Percentiles rank a stretch among this genome's conserved stretches.
Evolutionary conservation across 306 rosid species (phyloP).

Genomic region (Dalbergia cochinchinensis): DNA sequence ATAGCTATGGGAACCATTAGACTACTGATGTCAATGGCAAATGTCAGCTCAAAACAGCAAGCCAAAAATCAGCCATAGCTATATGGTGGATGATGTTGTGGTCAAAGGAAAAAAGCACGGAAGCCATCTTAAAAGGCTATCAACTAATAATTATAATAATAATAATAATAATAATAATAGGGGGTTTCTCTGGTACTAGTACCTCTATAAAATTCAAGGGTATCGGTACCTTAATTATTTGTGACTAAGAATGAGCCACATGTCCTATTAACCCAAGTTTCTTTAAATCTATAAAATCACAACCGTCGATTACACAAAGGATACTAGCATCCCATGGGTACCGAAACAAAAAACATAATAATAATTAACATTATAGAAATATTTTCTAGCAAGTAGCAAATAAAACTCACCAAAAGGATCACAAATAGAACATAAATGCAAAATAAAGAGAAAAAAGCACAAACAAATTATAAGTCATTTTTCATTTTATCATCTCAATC

Average conservation of each 20-base stretch:
- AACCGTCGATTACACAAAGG: no score
- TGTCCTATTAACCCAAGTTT: no score
- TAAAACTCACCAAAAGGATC: background rate
- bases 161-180: background rate
- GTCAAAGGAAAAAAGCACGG: background rate
- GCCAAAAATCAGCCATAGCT: background rate
- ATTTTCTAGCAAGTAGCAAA: background rate
- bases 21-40: background rate
- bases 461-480: background rate
- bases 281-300: no score
- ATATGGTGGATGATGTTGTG: background rate
- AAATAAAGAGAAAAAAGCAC: background rate
- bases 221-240: no score
- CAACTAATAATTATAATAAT: background rate
- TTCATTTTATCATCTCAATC: background rate
- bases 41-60: background rate
- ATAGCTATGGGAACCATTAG: background rate
- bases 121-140: background rate
- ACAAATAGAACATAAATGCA: background rate
- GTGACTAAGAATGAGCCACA: no score
- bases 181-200: no score
- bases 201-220: no score
- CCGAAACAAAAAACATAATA: no score
- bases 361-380: background rate
- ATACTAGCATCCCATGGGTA: no score